phyloP scores from a whole-genome alignment of 768 basidiomycete genomes.

The Vararia minispora region DNA sequence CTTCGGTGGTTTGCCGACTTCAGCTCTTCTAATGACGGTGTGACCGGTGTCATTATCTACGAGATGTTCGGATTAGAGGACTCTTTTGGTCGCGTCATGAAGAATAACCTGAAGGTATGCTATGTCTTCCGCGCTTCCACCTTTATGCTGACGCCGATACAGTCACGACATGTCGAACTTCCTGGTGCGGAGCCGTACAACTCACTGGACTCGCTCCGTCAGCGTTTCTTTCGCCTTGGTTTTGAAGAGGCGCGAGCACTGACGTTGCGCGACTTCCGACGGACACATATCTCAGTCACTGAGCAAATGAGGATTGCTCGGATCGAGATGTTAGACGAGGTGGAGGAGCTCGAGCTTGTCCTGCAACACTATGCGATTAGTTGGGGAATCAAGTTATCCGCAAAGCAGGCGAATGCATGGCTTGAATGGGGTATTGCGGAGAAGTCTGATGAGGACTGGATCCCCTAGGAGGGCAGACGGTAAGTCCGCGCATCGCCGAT shows the following conservation, averaged over 20 bases:
- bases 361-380: constrained; percentile 83
- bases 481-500: no score
- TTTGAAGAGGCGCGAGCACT: constrained; percentile 46
- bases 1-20: constrained; percentile 64
- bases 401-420: background rate
- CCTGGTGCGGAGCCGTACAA: constrained; percentile 62
- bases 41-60: constrained; percentile 60
- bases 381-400: constrained; percentile 40
- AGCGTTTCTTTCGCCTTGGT: constrained; percentile 46
- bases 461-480: no score
- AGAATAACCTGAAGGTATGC: constrained; percentile 69
- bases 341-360: constrained; percentile 89
- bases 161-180: constrained; percentile 65
- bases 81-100: constrained; percentile 88
- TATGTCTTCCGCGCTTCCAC: background rate
- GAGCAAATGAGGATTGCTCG: constrained; percentile 61
- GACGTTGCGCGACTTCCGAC: constrained; percentile 61
- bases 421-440: no score
- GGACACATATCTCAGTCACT: constrained; percentile 29
- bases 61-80: constrained; percentile 92
- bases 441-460: no score
- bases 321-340: constrained; percentile 85
- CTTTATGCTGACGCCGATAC: constrained; percentile 1
- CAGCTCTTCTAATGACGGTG: constrained; percentile 23
- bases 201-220: constrained; percentile 40